Base-by-base conservation (phyloP, 2,329 filamentous ascomycete species). In the Trichoderma sp. region DNA sequence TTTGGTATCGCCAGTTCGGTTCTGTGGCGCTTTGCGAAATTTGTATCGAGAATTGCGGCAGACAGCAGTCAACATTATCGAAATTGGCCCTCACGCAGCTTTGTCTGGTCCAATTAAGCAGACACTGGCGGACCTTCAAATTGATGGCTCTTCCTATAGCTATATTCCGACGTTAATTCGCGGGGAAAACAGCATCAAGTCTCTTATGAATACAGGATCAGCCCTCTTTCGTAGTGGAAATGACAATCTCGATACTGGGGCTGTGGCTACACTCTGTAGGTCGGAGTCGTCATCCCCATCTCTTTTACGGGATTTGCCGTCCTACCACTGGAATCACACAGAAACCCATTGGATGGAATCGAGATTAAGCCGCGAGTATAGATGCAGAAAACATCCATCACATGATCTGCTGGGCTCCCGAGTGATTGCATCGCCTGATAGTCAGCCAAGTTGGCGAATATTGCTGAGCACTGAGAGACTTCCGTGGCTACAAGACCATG, bases 401-500 rank as follows among this genome's bases (percentile, higher is more conserved):
- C 63, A 66, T 33, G 63, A 66, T 1, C 35, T 66, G 31, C 37
- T 66, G 2, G 63, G 63, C 21, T 56, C 63, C 10, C 52, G 63
- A 29, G 27, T 55, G 4, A 56, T 49, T 24, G 52, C 3, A 33
- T 56, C 52, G 14, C 37, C 52, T 0, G 63, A 66, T n/a, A 56
- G 37, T 6, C 52, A 57, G 19, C 63, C 63, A 13, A 56, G 63
- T 19, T 66, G 63, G 63, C 35, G 63, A 0, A 49, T 57, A 11
- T 8, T 68, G 1, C 5, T 68, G 13, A 71, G 71, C 5, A 63
- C 72, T 0, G 57, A 66, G 0, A 75, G 79, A 31, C 68, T 79
- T 1, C 72, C 75, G 0, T 85, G 83, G 83, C 71, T 84, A 1
- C 49, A 71, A 0, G 78, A 82, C 5, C 82, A 85, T 49, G 59